phyloP scores from a whole-genome alignment of 2,329 filamentous ascomycete species.

The Aspergillus persii region DNA sequence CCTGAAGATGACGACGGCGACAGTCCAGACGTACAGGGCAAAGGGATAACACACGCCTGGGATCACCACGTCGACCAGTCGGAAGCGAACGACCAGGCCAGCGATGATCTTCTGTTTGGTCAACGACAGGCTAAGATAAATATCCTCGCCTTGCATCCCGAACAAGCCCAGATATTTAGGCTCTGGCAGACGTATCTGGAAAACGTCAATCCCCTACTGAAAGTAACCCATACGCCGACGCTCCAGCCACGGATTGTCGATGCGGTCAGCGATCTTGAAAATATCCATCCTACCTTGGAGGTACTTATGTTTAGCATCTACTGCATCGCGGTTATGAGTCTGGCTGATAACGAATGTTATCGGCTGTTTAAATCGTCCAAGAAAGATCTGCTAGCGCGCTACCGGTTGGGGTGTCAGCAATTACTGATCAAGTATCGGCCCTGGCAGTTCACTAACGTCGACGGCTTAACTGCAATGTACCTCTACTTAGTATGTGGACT shows the following conservation, averaged over 20 bases:
- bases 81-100: conserved; percentile 45
- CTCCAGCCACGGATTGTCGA: conserved; percentile 65
- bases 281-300: conserved; percentile 58
- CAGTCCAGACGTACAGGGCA: no score
- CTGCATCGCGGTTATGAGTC: conserved; percentile 56
- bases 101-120: conserved; percentile 56
- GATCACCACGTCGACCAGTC: conserved; percentile 39
- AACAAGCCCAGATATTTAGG: conserved; percentile 57
- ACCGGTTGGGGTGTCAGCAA: conserved; percentile 41
- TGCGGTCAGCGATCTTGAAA: conserved; percentile 55
- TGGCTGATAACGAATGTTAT: conserved; percentile 56
- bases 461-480: conserved; percentile 52
- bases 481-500: not conserved
- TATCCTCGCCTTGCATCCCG: conserved; percentile 57
- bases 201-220: conserved; percentile 67
- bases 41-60: no score
- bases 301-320: conserved; percentile 68
- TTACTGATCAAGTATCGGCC: conserved; percentile 32
- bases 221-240: conserved; percentile 65
- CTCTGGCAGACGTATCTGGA: conserved; percentile 67
- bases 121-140: conserved; percentile 39
- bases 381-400: conserved; percentile 39
- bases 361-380: conserved; percentile 37
- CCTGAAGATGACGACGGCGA: no score
- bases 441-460: conserved; percentile 42